Evolutionary conservation across 75 land plant genomes (phyloP).

Genomic region (Pinus taeda): DNA sequence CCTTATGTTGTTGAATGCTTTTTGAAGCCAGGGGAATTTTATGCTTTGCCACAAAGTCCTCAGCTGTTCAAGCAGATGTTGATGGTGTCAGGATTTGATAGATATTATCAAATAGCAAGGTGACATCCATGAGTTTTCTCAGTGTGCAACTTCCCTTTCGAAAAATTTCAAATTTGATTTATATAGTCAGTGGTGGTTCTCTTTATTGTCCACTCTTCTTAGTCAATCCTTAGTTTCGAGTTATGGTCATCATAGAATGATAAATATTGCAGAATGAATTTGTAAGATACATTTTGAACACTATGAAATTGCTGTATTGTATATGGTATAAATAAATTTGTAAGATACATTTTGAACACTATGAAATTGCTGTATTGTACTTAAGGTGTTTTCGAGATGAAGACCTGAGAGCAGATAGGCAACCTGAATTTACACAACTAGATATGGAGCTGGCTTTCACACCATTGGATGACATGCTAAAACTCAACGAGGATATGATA

Average conservation of each 20-base stretch:
- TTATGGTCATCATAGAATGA: neutral
- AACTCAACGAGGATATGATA: conserved; percentile 89
- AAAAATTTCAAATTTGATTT: neutral
- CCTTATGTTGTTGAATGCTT: conserved; percentile 7
- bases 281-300: neutral
- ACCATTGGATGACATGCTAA: conserved; percentile 91
- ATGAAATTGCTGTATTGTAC: neutral
- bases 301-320: neutral
- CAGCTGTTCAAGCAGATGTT: conserved; percentile 98
- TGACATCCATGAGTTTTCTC: conserved; percentile 11
- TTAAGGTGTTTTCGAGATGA: conserved; percentile 96
- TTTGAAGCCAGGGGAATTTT: conserved; percentile 92
- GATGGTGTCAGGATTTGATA: conserved; percentile 91
- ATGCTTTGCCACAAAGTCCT: conserved; percentile 99
- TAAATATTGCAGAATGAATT: neutral
- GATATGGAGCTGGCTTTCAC: conserved; percentile 97
- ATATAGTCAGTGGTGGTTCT: neutral
- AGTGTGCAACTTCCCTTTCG: neutral
- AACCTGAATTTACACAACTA: conserved; percentile 97
- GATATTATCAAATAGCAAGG: conserved; percentile 97
- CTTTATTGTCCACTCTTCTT: conserved; percentile 1
- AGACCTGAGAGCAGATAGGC: conserved; percentile 94
- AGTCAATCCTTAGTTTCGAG: conserved; percentile 3
- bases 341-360: neutral
- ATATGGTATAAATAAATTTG: neutral